These are phyloP conservation scores for Hawksworthiomyces lignivorus DNA, from an alignment of 2,329 filamentous ascomycete genomes.

Conservation along the genomic window DNA sequence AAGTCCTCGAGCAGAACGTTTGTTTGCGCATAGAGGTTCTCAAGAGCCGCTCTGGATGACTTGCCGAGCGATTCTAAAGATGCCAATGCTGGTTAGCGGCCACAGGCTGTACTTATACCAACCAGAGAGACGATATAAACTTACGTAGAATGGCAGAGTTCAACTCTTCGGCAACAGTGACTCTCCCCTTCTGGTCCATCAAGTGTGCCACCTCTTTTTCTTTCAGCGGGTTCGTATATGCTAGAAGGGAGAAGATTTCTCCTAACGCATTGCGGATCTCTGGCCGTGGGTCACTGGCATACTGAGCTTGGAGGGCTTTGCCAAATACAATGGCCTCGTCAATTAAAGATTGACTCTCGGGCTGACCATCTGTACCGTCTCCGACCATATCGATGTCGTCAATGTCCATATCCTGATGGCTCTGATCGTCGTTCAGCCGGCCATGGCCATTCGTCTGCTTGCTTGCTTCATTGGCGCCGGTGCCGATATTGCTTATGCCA, in stretches of 20 bases:
- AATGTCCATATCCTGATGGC: slow-evolving; percentile 47
- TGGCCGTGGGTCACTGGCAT: slow-evolving; percentile 59
- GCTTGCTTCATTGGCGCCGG: not conserved
- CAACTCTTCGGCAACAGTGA: slow-evolving; percentile 80
- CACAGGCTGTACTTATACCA: not conserved
- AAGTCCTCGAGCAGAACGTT: slow-evolving; percentile 78
- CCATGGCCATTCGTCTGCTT: slow-evolving; percentile 25
- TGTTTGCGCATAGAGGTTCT: slow-evolving; percentile 79
- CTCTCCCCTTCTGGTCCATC: slow-evolving; percentile 66
- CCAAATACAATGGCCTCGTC: slow-evolving; percentile 71
- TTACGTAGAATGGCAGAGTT: slow-evolving; percentile 87
- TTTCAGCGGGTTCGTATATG: slow-evolving; percentile 73
- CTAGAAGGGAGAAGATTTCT: slow-evolving; percentile 82
- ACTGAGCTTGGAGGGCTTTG: slow-evolving; percentile 69
- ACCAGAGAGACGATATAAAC: slow-evolving; percentile 23
- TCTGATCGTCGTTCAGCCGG: slow-evolving; percentile 24
- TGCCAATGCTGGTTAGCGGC: slow-evolving; percentile 14
- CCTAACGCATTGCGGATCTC: slow-evolving; percentile 67
- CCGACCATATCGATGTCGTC: slow-evolving; percentile 50
- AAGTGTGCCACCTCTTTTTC: slow-evolving; percentile 69
- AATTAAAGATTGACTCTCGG: slow-evolving; percentile 42
- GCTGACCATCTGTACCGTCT: slow-evolving; percentile 26
- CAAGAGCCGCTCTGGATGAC: slow-evolving; percentile 76
- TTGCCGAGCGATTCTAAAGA: slow-evolving; percentile 75
- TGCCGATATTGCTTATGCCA: slow-evolving; percentile 9